Evolutionary conservation across 179 eudicot genomes (phyloP).

Genomic region (Drosera spatulata): DNA sequence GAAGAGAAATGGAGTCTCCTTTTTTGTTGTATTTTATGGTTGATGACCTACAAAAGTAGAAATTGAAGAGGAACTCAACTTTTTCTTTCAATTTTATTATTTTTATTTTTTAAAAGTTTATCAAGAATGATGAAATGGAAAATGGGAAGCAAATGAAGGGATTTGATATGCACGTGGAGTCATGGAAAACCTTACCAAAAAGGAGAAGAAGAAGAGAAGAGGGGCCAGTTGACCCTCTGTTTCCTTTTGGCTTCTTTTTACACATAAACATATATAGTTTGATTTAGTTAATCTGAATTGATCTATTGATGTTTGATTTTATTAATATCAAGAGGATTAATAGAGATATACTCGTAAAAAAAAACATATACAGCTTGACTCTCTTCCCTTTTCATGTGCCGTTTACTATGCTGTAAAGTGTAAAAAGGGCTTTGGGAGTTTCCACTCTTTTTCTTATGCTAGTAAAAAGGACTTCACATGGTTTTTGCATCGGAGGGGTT

Average conservation of each 20-base stretch:
- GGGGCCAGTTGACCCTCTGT: constrained; percentile 32
- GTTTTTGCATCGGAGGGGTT: too few species aligned
- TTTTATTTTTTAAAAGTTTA: background rate
- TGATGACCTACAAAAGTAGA: constrained; percentile 6
- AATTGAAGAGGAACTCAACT: constrained; percentile 1
- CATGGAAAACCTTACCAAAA: constrained; percentile 43
- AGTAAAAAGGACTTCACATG: too few species aligned
- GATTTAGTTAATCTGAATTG: too few species aligned
- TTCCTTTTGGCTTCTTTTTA: constrained; percentile 1
- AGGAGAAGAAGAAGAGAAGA: background rate
- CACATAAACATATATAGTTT: background rate
- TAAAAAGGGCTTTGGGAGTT: too few species aligned
- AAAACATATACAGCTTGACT: too few species aligned
- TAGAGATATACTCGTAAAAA: too few species aligned
- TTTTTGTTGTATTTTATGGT: background rate
- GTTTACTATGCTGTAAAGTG: too few species aligned
- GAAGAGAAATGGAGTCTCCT: constrained; percentile 3
- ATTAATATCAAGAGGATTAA: too few species aligned
- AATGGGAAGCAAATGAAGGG: constrained; percentile 8
- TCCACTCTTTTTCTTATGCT: too few species aligned
- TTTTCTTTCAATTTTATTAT: background rate
- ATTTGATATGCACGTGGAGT: constrained; percentile 62
- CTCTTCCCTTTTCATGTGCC: too few species aligned
- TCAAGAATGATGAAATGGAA: constrained; percentile 5
- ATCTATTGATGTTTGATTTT: too few species aligned